Evolutionary conservation across 495 filamentous ascomycete genomes (phyloP).

Genomic region (Penicillium egyptiacum): DNA sequence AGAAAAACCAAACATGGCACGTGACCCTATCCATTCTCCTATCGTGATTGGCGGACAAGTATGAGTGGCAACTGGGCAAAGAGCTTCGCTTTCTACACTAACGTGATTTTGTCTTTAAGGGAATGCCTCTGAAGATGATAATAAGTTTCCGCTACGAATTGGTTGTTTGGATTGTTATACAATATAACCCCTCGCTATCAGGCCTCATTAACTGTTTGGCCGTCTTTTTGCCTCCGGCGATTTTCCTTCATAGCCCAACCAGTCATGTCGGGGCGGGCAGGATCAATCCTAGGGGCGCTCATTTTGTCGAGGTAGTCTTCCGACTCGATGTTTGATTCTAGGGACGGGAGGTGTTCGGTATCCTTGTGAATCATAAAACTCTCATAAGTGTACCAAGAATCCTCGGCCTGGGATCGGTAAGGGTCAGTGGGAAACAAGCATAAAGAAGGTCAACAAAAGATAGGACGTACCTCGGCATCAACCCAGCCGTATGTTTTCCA

Average conservation of each 20-base stretch:
- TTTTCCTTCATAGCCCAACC: conserved; percentile 55
- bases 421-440: conserved; percentile 19
- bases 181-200: conserved; percentile 21
- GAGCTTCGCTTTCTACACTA: background rate
- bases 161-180: background rate
- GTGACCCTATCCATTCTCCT: conserved; percentile 17
- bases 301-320: conserved; percentile 64
- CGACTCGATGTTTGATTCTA: conserved; percentile 54
- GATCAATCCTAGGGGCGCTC: conserved; percentile 61
- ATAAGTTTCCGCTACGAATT: background rate
- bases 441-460: background rate
- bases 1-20: conserved; percentile 29
- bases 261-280: conserved; percentile 47
- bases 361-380: conserved; percentile 60
- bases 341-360: conserved; percentile 45
- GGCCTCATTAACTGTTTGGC: conserved; percentile 19
- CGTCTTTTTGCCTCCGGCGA: conserved; percentile 36
- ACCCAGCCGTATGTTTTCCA: conserved; percentile 66
- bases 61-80: conserved; percentile 11
- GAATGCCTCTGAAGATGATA: background rate
- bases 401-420: conserved; percentile 46
- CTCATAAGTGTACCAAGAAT: conserved; percentile 62
- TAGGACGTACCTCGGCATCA: conserved; percentile 61
- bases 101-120: background rate
- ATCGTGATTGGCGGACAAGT: conserved; percentile 24